These are phyloP conservation scores for Leishmania gerbilli DNA, from an alignment of 208 protist species.

Conservation along the genomic window DNA sequence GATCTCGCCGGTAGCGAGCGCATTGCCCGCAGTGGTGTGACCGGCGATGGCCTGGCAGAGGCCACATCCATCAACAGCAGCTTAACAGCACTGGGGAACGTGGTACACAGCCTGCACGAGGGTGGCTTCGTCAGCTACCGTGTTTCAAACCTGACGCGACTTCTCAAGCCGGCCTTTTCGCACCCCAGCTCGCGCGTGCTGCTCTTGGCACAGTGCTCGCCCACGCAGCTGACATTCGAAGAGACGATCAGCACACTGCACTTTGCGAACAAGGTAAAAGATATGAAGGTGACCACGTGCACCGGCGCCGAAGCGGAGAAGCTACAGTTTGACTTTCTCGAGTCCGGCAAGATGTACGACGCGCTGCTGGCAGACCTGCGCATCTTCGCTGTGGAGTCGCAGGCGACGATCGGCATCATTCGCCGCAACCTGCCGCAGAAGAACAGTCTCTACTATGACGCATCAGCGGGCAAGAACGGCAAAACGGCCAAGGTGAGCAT, in stretches of 20 bases:
- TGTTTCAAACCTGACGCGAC: conserved; percentile 85
- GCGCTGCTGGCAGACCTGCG: conserved; percentile 71
- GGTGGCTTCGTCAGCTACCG: conserved; percentile 88
- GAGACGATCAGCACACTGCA: conserved; percentile 89
- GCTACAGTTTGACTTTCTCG: conserved; percentile 65
- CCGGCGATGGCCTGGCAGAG: conserved; percentile 79
- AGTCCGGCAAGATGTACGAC: conserved; percentile 56
- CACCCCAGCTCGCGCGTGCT: conserved; percentile 75
- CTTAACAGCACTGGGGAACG: conserved; percentile 92
- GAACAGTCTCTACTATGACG: conserved; percentile 65
- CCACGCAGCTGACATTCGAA: conserved; percentile 73
- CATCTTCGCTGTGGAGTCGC: conserved; percentile 60
- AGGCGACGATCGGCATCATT: conserved; percentile 50
- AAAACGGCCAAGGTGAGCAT: conserved; percentile 37
- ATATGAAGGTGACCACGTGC: conserved; percentile 67
- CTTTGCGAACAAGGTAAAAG: conserved; percentile 93
- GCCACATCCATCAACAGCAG: conserved; percentile 92
- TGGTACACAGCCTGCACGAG: conserved; percentile 89
- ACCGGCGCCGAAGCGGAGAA: conserved; percentile 50
- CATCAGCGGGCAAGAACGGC: conserved; percentile 30
- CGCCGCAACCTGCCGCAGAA: conserved; percentile 51
- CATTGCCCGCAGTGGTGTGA: conserved; percentile 61
- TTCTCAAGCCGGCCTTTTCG: conserved; percentile 88
- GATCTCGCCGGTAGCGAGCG: conserved; percentile 95
- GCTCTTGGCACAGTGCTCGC: conserved; percentile 88